phyloP scores from a whole-genome alignment of 139 green algal genomes.

The Closterium sp. region DNA sequence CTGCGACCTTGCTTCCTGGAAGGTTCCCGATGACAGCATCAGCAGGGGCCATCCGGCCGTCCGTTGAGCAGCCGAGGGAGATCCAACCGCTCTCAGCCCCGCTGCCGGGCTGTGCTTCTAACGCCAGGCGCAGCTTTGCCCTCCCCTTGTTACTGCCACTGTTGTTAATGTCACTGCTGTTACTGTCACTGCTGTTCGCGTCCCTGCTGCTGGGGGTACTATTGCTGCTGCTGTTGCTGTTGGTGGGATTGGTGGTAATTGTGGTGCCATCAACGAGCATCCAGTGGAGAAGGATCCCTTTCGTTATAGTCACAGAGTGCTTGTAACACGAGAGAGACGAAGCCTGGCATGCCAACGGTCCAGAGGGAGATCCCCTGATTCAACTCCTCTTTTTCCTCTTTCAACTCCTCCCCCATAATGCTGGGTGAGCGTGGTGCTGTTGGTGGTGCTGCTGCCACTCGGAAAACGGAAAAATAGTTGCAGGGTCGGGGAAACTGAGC shows the following conservation, averaged over 20 bases:
- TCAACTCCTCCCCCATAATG: too few species aligned
- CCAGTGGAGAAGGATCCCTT: neutral
- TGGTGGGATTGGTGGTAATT: neutral
- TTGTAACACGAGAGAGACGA: neutral
- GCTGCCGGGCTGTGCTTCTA: neutral
- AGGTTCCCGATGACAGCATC: constrained; percentile 24
- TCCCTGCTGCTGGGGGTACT: too few species aligned
- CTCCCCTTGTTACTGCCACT: neutral
- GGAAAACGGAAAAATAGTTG: too few species aligned
- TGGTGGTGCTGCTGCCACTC: too few species aligned
- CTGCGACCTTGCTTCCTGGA: neutral
- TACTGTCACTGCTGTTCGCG: neutral
- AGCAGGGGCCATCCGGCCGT: constrained; percentile 1
- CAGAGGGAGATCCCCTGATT: neutral
- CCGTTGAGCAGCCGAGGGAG: constrained; percentile 24
- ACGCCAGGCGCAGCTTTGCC: neutral
- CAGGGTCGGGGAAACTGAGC: too few species aligned
- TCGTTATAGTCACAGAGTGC: neutral
- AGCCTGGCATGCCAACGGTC: neutral
- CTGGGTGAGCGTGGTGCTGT: too few species aligned
- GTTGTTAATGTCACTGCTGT: too few species aligned
- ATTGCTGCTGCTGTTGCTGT: too few species aligned
- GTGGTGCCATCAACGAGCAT: neutral
- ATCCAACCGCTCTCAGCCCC: constrained; percentile 13
- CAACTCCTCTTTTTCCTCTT: too few species aligned